A percentile compares a stretch with the other conserved stretches of the same genome.
phyloP scores from a whole-genome alignment of 495 filamentous ascomycete genomes.

The Penicillium psychrofluorescens region DNA sequence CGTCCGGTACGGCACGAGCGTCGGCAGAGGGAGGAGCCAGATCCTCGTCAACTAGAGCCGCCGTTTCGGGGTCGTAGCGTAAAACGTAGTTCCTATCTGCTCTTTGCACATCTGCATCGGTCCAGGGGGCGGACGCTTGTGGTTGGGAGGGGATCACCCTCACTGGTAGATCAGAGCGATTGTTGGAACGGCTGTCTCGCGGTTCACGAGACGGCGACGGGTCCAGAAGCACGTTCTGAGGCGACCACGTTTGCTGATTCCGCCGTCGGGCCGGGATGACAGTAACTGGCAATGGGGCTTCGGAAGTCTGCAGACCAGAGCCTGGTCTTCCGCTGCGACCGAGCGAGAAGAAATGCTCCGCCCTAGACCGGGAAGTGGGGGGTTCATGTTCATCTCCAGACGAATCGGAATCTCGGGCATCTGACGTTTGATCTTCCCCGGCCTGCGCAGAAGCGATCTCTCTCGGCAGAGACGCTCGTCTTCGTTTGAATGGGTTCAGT shows the following conservation, averaged over 20 bases:
- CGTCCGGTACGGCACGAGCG: background rate
- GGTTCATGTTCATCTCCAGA: conserved; percentile 17
- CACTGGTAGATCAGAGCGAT: conserved; percentile 18
- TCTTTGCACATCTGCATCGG: conserved; percentile 20
- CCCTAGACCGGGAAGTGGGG: conserved; percentile 8
- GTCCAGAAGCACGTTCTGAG: conserved; percentile 17
- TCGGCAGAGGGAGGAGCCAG: conserved; percentile 2
- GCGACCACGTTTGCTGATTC: conserved; percentile 38
- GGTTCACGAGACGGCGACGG: background rate
- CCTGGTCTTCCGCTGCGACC: conserved; percentile 17
- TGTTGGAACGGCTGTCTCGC: background rate
- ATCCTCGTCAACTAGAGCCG: conserved; percentile 32
- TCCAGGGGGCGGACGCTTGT: conserved; percentile 34
- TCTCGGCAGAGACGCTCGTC: conserved; percentile 44
- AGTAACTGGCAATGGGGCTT: conserved; percentile 49
- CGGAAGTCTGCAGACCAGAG: conserved; percentile 16
- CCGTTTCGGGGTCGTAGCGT: conserved; percentile 39
- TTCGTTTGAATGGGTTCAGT: conserved; percentile 46
- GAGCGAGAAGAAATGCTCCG: conserved; percentile 25
- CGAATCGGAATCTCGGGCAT: conserved; percentile 11
- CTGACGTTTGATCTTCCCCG: conserved; percentile 22
- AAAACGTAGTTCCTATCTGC: conserved; percentile 25
- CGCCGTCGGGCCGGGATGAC: conserved; percentile 62
- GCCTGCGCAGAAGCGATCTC: conserved; percentile 47
- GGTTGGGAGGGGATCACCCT: conserved; percentile 34